phyloP scores from a whole-genome alignment of 371 early-diverging fungal genomes.

The Rhizopus delemar region DNA sequence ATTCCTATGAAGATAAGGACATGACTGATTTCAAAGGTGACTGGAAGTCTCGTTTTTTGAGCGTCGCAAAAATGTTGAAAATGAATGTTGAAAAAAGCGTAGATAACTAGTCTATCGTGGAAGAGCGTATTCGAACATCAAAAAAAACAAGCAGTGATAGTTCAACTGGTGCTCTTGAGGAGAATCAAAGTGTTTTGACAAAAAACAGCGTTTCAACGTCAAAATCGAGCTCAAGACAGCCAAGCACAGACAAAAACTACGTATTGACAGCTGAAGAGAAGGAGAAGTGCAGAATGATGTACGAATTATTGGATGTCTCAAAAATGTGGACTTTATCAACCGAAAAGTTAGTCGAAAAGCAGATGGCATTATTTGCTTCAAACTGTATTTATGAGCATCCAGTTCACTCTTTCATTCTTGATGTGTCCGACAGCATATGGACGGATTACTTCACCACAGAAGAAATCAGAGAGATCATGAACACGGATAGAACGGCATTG shows the following conservation, averaged over 20 bases:
- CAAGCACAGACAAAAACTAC: conserved; percentile 10
- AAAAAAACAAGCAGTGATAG: conserved; percentile 1
- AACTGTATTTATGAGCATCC: conserved; percentile 11
- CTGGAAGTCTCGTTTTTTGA: conserved; percentile 3
- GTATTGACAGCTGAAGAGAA: conserved; percentile 9
- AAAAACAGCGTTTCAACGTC: conserved; percentile 1
- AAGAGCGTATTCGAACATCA: conserved; percentile 1
- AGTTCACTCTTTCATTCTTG: conserved; percentile 9
- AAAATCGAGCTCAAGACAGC: conserved; percentile 9
- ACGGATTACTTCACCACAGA: background rate
- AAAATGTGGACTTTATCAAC: conserved; percentile 14
- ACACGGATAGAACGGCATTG: background rate
- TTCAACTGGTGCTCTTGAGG: conserved; percentile 1
- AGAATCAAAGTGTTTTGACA: conserved; percentile 1
- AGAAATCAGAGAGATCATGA: conserved; percentile 7
- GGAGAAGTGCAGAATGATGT: background rate
- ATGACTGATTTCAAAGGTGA: conserved; percentile 3
- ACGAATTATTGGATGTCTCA: conserved; percentile 2
- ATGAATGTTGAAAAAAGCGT: background rate
- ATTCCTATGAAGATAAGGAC: conserved; percentile 3
- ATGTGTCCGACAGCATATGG: conserved; percentile 6
- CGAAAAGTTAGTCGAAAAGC: background rate
- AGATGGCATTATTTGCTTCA: conserved; percentile 4
- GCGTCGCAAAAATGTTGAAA: conserved; percentile 1
- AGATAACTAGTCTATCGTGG: conserved; percentile 4